phyloP scores from a whole-genome alignment of 208 protist genomes.

The Wallacemonas sp. region DNA sequence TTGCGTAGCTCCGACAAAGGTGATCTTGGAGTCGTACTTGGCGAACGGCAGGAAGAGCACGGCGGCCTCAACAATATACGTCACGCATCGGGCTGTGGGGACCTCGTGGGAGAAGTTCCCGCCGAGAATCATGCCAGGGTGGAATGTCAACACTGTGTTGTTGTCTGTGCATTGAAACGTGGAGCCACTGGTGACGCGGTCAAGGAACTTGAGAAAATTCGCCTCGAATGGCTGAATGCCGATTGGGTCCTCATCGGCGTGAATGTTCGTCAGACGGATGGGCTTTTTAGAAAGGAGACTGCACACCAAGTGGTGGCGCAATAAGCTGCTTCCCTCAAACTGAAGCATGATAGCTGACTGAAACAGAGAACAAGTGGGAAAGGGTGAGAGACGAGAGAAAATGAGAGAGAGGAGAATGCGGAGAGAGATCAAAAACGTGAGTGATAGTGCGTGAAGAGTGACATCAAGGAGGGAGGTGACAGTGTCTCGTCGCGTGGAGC shows the following conservation, averaged over 20 bases:
- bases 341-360: constrained; percentile 49
- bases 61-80: constrained; percentile 86
- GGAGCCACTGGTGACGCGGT: constrained; percentile 88
- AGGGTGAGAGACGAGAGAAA: background rate
- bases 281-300: constrained; percentile 79
- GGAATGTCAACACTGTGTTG: constrained; percentile 80
- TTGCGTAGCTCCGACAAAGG: constrained; percentile 86
- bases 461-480: background rate
- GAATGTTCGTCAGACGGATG: constrained; percentile 66
- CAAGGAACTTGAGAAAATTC: constrained; percentile 93
- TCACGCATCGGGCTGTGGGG: constrained; percentile 71
- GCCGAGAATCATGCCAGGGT: constrained; percentile 91
- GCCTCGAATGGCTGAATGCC: constrained; percentile 80
- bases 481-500: no score
- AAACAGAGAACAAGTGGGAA: background rate
- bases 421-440: constrained; percentile 1
- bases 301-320: constrained; percentile 88
- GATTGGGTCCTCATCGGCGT: constrained; percentile 66
- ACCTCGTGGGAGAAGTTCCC: constrained; percentile 90
- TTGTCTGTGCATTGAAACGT: constrained; percentile 68
- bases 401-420: background rate
- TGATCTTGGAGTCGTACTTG: constrained; percentile 88
- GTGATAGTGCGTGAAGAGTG: no score
- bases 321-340: constrained; percentile 84
- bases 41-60: constrained; percentile 89